These are phyloP conservation scores for Monosporascus sp. DNA, from an alignment of 2,329 filamentous ascomycete species.

Conservation along the genomic window DNA sequence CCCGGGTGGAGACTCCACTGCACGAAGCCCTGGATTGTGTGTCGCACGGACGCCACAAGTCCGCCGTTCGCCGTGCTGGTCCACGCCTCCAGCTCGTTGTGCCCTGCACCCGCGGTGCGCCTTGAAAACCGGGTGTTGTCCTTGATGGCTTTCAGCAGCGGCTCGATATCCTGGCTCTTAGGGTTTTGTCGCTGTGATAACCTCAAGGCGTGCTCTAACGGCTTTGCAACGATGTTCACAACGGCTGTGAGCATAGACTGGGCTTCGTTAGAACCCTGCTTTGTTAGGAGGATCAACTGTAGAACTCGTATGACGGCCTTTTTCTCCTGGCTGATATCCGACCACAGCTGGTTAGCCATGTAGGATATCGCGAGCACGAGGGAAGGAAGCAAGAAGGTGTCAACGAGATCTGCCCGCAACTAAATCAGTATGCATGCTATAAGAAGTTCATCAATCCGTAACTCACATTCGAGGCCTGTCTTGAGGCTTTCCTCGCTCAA, in stretches of 20 bases:
- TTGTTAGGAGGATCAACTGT: constrained; percentile 64
- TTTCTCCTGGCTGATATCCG: constrained; percentile 57
- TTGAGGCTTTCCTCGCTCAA: constrained; percentile 66
- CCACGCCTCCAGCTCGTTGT: constrained; percentile 66
- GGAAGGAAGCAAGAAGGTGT: constrained; percentile 75
- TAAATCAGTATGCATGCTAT: constrained; percentile 13
- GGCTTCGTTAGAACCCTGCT: constrained; percentile 66
- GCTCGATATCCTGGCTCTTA: constrained; percentile 62
- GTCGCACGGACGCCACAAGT: constrained; percentile 51
- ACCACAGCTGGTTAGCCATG: constrained; percentile 64
- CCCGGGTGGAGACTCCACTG: constrained; percentile 60
- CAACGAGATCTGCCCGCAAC: constrained; percentile 58
- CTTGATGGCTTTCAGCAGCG: constrained; percentile 60
- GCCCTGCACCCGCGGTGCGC: constrained; percentile 55
- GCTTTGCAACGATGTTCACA: constrained; percentile 64
- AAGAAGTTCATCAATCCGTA: background rate
- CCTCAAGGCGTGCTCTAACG: constrained; percentile 61
- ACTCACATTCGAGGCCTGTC: constrained; percentile 69
- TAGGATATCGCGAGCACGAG: constrained; percentile 69
- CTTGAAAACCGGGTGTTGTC: constrained; percentile 53
- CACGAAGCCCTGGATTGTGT: constrained; percentile 56
- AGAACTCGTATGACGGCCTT: constrained; percentile 66
- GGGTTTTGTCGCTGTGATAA: constrained; percentile 63
- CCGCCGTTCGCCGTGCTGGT: constrained; percentile 50
- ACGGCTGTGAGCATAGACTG: constrained; percentile 65